A percentile compares a stretch with the other conserved stretches of the same genome.
phyloP scores from a whole-genome alignment of 371 early-diverging fungal species.

The Smittium culicis region DNA sequence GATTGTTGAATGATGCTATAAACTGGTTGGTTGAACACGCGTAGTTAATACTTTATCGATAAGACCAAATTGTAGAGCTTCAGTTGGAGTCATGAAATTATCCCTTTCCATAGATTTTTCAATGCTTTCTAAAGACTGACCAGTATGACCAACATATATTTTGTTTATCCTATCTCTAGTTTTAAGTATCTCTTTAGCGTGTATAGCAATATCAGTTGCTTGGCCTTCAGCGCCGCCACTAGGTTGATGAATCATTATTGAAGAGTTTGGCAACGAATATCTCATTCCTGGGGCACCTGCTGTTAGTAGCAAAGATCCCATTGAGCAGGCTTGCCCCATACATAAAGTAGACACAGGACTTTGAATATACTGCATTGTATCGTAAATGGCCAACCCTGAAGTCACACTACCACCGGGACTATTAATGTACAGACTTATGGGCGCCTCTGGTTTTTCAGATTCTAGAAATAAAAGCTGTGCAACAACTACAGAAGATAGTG shows the following conservation, averaged over 20 bases:
- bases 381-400: slow-evolving; percentile 87
- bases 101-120: slow-evolving; percentile 86
- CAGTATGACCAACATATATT: slow-evolving; percentile 75
- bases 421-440: slow-evolving; percentile 89
- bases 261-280: slow-evolving; percentile 76
- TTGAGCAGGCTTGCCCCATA: slow-evolving; percentile 93
- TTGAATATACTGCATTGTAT: slow-evolving; percentile 76
- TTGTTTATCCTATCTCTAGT: slow-evolving; percentile 73
- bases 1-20: no score
- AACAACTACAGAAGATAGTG: slow-evolving; percentile 66
- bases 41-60: slow-evolving; percentile 73
- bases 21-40: slow-evolving; percentile 19
- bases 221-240: slow-evolving; percentile 93
- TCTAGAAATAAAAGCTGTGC: slow-evolving; percentile 93
- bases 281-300: slow-evolving; percentile 83
- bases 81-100: slow-evolving; percentile 84
- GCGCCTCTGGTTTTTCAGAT: slow-evolving; percentile 84
- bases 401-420: slow-evolving; percentile 93
- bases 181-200: slow-evolving; percentile 86
- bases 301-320: slow-evolving; percentile 88
- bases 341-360: slow-evolving; percentile 88
- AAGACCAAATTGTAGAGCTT: slow-evolving; percentile 82
- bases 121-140: slow-evolving; percentile 14
- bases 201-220: slow-evolving; percentile 94
- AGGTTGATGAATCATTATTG: slow-evolving; percentile 96